Base-by-base conservation (phyloP, 371 early-diverging fungal species). In the Haplosporangium sp. region DNA sequence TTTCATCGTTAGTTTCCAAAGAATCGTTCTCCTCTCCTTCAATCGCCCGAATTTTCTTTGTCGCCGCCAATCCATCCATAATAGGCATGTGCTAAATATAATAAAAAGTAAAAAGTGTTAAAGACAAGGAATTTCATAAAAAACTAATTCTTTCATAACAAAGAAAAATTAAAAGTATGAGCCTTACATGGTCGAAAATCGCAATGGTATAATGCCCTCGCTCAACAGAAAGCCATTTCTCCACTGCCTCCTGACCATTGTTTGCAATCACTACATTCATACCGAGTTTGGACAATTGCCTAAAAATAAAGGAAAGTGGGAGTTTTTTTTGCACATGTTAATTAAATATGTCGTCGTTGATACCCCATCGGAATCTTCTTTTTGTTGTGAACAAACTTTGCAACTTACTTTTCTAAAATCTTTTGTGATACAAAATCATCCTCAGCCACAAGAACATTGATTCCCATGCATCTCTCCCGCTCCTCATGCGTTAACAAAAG, bases 51-150 rank as follows among this genome's bases (percentile, higher is more conserved):
- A 90, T 82, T 10, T 84, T 85, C 40, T 81, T 85, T 7, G 90
- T 88, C 1, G 90, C 90, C 53, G 87, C 90, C 0, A 88, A 84
- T 27, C 90, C 90, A 68, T 90, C 90, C 81, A 81, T 81, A 56
- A 81, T 81, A 3, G 81, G 81, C 81, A 81, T 81, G n/a, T 81
- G 81, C 81, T 81, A 71, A 15, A n/a, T 44, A 44, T 2, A 17
- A 71, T 62, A 53, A 55, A 4, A 1, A 48, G 17, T 2, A 17
- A 48, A 17, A 48, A 1, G 17, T 17, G 48, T 48, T 44, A 44
- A 7, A 44, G 13, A 4, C 44, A 42, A 44, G 44, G 44, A 44
- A 44, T 8, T 8, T 44, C 27, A 27, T 27, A 27, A 27, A 27
- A 27, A 27, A 27, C 27, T 27, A 27, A 27, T 27, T 27, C 27